These are phyloP conservation scores for Myxozyma neotropica DNA, from an alignment of 805 yeast genomes.

Conservation along the genomic window DNA sequence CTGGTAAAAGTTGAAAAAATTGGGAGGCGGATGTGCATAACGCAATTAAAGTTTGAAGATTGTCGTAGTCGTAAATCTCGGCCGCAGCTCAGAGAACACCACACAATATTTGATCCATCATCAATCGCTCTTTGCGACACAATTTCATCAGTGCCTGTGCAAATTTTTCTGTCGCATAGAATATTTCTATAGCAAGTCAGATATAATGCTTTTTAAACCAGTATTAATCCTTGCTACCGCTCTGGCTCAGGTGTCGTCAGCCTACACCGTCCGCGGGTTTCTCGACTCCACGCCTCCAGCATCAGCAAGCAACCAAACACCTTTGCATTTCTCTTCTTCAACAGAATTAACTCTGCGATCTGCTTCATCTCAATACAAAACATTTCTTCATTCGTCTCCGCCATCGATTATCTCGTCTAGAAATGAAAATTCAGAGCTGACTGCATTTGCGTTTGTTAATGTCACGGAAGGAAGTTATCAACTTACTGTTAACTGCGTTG, in stretches of 20 bases:
- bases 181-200: neutral
- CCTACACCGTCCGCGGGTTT: slow-evolving; percentile 22
- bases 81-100: too few relatives aligned
- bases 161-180: too few relatives aligned
- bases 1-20: too few relatives aligned
- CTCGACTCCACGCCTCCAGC: slow-evolving; percentile 9
- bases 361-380: neutral
- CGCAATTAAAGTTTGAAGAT: too few relatives aligned
- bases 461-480: slow-evolving; percentile 38
- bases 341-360: slow-evolving; percentile 21
- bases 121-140: too few relatives aligned
- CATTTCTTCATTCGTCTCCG: neutral
- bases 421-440: neutral
- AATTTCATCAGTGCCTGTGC: too few relatives aligned
- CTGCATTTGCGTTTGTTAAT: slow-evolving; percentile 36
- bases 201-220: neutral
- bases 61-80: too few relatives aligned
- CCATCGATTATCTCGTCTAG: neutral
- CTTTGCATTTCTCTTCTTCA: slow-evolving; percentile 5
- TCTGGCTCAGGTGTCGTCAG: slow-evolving; percentile 8
- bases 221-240: neutral
- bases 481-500: slow-evolving; percentile 34
- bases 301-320: neutral
- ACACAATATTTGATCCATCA: too few relatives aligned
- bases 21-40: too few relatives aligned